Evolutionary conservation across 1,139 yeast genomes (phyloP), one percentile per base, ranked within the genome.

Genomic region (Magnusiomyces starmeri): DNA sequence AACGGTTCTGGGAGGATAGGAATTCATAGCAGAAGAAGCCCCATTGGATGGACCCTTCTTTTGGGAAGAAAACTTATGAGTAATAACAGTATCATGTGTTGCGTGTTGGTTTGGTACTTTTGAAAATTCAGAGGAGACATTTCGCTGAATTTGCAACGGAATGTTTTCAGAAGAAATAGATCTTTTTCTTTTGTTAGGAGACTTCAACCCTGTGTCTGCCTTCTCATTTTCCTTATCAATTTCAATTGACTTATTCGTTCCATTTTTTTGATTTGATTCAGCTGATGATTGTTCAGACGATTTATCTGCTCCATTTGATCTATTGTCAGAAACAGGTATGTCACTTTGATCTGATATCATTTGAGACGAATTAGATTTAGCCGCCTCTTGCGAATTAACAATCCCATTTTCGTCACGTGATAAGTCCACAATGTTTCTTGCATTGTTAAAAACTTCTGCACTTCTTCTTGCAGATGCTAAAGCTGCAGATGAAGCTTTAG

Each of bases 111-210:
- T 21, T 22, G 27, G 4, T 18, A 7, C 27, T 24, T 16, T 24
- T n/a, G 24, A 25, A n/a, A 43, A 24, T 21, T 14, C 14, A n/a
- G 18, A 7, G 6, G n/a, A 35, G 12, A 26, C 22, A 3, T 20
- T 10, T 43, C 10, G 21, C 4, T 4, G 35, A 14, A 18, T 18
- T 14, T 21, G 18, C 8, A 22, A 27, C 7, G 21, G 3, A 22
- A 16, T 8, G 14, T n/a, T 7, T 21, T 44, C 40, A 3, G 32
- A 32, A 3, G 47, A 44, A 4, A 21, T 20, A 2, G 39, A 29
- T 16, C 40, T 14, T 21, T 44, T 44, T 22, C 40, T 39, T n/a
- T 44, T 44, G 22, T 44, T 44, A 4, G 40, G 39, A 7, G 47
- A 44, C 8, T 14, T 4, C 20, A 6, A 4, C 3, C 26, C 12